These are phyloP conservation scores for Candida sp. DNA, from an alignment of 1,139 yeast species.

Conservation along the genomic window DNA sequence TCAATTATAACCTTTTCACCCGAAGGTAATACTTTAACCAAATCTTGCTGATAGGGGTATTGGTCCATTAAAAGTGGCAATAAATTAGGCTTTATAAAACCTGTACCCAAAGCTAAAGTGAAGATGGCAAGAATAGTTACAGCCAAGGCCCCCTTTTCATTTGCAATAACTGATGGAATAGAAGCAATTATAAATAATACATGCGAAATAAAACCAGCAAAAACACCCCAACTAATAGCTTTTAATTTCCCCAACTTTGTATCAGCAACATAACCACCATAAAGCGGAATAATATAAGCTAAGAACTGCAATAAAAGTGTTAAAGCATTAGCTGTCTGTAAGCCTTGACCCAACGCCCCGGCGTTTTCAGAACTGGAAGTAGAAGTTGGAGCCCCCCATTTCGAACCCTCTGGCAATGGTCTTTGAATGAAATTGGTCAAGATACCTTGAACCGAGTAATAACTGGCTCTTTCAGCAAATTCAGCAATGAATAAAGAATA, in stretches of 20 bases:
- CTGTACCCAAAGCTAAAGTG: conserved; percentile 42
- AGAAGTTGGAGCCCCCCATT: conserved; percentile 35
- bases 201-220: conserved; percentile 37
- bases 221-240: conserved; percentile 39
- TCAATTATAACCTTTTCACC: conserved; percentile 73
- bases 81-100: conserved; percentile 49
- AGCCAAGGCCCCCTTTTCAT: conserved; percentile 27
- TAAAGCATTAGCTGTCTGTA: conserved; percentile 36
- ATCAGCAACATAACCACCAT: conserved; percentile 44
- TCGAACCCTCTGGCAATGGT: conserved; percentile 49
- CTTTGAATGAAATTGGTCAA: conserved; percentile 44
- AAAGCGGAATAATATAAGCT: conserved; percentile 41
- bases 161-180: conserved; percentile 32
- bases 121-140: conserved; percentile 35
- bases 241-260: conserved; percentile 38
- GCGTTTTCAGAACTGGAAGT: conserved; percentile 42
- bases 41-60: conserved; percentile 51
- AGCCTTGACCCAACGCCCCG: conserved; percentile 41
- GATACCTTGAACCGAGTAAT: conserved; percentile 39
- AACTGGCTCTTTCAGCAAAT: conserved; percentile 46
- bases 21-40: conserved; percentile 52
- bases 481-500: conserved; percentile 32
- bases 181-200: conserved; percentile 38
- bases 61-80: conserved; percentile 53
- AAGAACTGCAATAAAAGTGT: conserved; percentile 36